These are phyloP conservation scores for Tylopilus sp. DNA, from an alignment of 768 basidiomycete species.

Conservation along the genomic window DNA sequence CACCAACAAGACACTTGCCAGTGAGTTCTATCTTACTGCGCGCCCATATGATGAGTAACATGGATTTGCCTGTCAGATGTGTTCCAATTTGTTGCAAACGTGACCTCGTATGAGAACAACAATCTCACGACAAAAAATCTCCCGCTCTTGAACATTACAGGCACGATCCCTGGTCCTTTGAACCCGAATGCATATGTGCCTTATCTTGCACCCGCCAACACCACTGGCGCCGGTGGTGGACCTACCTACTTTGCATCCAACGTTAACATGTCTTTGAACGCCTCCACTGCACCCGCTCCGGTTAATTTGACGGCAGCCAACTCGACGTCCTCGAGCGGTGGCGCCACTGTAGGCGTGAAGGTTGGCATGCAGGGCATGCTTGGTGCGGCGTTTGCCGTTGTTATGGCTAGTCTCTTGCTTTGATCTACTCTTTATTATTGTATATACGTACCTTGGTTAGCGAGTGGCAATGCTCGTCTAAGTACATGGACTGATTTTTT, in stretches of 20 bases:
- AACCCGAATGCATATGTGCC: constrained; percentile 40
- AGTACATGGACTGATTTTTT: constrained; percentile 24
- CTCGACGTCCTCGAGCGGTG: constrained; percentile 2
- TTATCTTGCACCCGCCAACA: constrained; percentile 40
- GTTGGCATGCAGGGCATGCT: constrained; percentile 7
- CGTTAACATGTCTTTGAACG: constrained; percentile 34
- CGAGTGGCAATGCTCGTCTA: constrained; percentile 16
- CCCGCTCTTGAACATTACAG: constrained; percentile 41
- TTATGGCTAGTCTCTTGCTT: constrained; percentile 7
- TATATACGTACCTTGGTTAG: background rate
- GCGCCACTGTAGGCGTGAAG: background rate
- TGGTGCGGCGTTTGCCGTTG: constrained; percentile 4
- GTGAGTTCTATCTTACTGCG: constrained; percentile 1
- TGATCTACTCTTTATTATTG: background rate
- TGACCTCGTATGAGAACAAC: constrained; percentile 42
- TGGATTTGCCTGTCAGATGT: constrained; percentile 38
- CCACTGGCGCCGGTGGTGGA: constrained; percentile 41
- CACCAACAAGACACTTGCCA: constrained; percentile 41
- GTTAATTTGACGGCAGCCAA: constrained; percentile 39
- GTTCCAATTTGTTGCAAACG: constrained; percentile 46
- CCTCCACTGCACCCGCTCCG: constrained; percentile 33
- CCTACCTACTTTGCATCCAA: constrained; percentile 35
- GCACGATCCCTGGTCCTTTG: constrained; percentile 41
- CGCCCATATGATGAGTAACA: background rate
- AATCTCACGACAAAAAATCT: constrained; percentile 25